Base-by-base conservation (phyloP, 768 basidiomycete genomes). In the Chlorophyllum brunneum region DNA sequence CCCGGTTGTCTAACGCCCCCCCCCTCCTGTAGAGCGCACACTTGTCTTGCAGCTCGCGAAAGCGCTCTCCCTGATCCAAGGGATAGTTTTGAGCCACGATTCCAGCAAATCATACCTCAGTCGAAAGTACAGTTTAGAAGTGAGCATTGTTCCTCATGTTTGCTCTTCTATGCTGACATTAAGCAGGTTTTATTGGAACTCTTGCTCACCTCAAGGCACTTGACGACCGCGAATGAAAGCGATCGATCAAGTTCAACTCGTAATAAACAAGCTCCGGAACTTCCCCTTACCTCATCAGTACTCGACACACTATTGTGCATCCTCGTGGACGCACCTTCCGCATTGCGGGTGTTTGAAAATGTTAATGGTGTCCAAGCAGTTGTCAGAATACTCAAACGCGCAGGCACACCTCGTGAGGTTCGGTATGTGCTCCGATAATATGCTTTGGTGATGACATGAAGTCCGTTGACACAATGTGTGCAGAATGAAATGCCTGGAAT, bases 401-500 rank as follows among this genome's bases (percentile, higher is more conserved):
- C 87, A 1, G 85, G 82, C 6, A 91, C 91, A 6, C 85, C 88
- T n/a, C 80, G 91, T 42, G 89, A 91, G 71, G 88, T 95, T 52
- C 74, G 91, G 94, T 95, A 53, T 27, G 81, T 68, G 8, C 13
- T 26, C 8, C 20, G 5, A 18, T 37, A 6, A 16, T 11, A 2
- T 27, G 2, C n/a, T 31, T 18, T n/a, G n/a, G n/a, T n/a, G n/a
- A n/a, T n/a, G n/a, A n/a, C n/a, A n/a, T n/a, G n/a, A n/a, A n/a
- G n/a, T n/a, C n/a, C n/a, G n/a, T 6, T n/a, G 18, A 48, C 18
- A 23, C 13, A 24, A 6, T 18, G n/a, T 6, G 22, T 33, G 18
- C 60, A 95, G 94, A 60, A 95, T 97, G 88, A 95, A 95, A 71
- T 95, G 92, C 56, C 75, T 98, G 15, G 95, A 97, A 64, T 94